Evolutionary conservation across 1,284 basidiomycete species (phyloP).

Genomic region (Ustilago lituana): DNA sequence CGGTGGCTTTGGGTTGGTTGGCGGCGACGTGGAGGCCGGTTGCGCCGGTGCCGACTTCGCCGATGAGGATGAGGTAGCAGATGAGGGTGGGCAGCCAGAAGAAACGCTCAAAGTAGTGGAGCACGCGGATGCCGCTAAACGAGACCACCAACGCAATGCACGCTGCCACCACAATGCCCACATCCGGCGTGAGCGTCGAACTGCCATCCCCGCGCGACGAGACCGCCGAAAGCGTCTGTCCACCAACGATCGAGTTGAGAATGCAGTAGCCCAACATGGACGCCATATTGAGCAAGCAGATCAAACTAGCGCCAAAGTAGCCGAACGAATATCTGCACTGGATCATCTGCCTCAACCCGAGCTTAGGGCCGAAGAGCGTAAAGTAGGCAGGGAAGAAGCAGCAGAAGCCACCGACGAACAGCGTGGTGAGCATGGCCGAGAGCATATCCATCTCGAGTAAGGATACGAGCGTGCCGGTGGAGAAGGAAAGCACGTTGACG

Average conservation of each 20-base stretch:
- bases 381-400: conserved; percentile 58
- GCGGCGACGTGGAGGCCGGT: conserved; percentile 71
- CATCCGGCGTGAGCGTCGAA: conserved; percentile 68
- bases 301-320: conserved; percentile 73
- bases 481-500: conserved; percentile 70
- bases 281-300: conserved; percentile 69
- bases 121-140: conserved; percentile 80
- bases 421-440: conserved; percentile 67
- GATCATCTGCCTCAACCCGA: conserved; percentile 75
- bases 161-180: conserved; percentile 87
- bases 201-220: conserved; percentile 46
- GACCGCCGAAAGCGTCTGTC: conserved; percentile 69
- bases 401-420: conserved; percentile 68
- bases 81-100: conserved; percentile 83
- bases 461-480: conserved; percentile 73
- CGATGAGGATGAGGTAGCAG: conserved; percentile 72
- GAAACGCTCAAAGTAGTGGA: conserved; percentile 76
- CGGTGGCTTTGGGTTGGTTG: conserved; percentile 70
- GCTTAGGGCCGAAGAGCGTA: conserved; percentile 72
- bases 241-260: conserved; percentile 73
- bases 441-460: conserved; percentile 72
- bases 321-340: conserved; percentile 72
- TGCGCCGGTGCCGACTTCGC: conserved; percentile 72
- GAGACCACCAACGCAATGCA: conserved; percentile 80
- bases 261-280: conserved; percentile 69